Percentiles rank a stretch among this genome's conserved stretches.
These are phyloP conservation scores for Exophiala sideris DNA, from an alignment of 2,329 filamentous ascomycete species.

Conservation along the genomic window DNA sequence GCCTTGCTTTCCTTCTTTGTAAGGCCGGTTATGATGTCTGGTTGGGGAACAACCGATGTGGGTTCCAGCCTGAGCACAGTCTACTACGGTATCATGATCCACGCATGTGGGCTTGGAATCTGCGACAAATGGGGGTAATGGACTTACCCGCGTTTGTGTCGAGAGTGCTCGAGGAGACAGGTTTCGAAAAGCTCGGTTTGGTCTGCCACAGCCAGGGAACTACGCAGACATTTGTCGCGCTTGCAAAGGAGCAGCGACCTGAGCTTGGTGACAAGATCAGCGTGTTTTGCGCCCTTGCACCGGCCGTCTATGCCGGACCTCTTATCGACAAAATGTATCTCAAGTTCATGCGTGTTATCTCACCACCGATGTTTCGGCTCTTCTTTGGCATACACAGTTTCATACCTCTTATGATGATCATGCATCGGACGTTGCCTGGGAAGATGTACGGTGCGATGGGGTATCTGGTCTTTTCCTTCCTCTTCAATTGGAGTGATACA, in stretches of 20 bases:
- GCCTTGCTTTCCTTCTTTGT: conserved; percentile 84
- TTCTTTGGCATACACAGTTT: conserved; percentile 92
- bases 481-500: conserved; percentile 82
- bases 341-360: conserved; percentile 82
- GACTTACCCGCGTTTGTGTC: conserved; percentile 79
- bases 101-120: conserved; percentile 96
- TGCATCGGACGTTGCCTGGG: conserved; percentile 65
- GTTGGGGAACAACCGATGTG: conserved; percentile 91
- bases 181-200: conserved; percentile 76
- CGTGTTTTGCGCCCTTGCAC: conserved; percentile 86
- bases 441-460: conserved; percentile 74
- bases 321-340: conserved; percentile 85
- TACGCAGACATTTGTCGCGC: conserved; percentile 78
- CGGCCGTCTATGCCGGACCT: conserved; percentile 84
- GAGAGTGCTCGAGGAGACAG: conserved; percentile 75
- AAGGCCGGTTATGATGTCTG: conserved; percentile 93
- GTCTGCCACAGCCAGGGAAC: conserved; percentile 90
- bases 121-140: conserved; percentile 86
- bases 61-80: conserved; percentile 73
- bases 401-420: conserved; percentile 88
- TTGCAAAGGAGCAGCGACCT: conserved; percentile 85
- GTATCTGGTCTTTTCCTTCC: conserved; percentile 82
- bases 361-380: conserved; percentile 69
- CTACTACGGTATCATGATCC: conserved; percentile 71
- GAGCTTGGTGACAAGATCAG: conserved; percentile 78